Percentiles rank a stretch among this genome's conserved stretches.
Evolutionary conservation across 768 basidiomycete species (phyloP).

Genomic region (Infundibulicybe gibba): DNA sequence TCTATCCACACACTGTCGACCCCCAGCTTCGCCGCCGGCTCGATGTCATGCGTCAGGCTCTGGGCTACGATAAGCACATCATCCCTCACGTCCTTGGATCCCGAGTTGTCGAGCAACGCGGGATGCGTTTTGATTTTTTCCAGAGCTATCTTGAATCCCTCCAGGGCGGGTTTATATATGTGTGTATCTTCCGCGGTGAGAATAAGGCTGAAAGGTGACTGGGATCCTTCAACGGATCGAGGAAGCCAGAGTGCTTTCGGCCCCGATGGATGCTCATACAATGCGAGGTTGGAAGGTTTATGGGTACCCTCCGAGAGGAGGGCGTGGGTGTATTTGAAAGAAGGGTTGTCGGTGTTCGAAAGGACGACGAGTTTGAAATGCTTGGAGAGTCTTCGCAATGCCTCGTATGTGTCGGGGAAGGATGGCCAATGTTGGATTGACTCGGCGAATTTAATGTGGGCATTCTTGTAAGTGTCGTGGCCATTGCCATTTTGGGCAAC

Average conservation of each 20-base stretch:
- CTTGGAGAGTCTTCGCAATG: slow-evolving; percentile 54
- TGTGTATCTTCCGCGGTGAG: too few species aligned
- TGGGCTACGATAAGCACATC: slow-evolving; percentile 66
- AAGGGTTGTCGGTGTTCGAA: slow-evolving; percentile 68
- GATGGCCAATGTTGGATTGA: slow-evolving; percentile 61
- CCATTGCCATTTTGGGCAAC: slow-evolving; percentile 13
- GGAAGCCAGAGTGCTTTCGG: slow-evolving; percentile 39
- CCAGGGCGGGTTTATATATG: slow-evolving; percentile 67
- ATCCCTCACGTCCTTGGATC: too few species aligned
- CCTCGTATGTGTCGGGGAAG: slow-evolving; percentile 63
- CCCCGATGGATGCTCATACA: slow-evolving; percentile 25
- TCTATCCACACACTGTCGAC: too few species aligned
- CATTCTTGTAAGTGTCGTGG: slow-evolving; percentile 13
- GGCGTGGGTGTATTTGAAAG: slow-evolving; percentile 61
- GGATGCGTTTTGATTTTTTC: too few species aligned
- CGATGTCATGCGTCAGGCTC: too few species aligned
- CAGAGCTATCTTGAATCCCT: slow-evolving; percentile 55
- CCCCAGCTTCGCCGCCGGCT: too few species aligned
- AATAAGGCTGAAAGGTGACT: too few species aligned
- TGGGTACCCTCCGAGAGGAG: slow-evolving; percentile 26
- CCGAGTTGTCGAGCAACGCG: too few species aligned
- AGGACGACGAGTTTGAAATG: slow-evolving; percentile 70
- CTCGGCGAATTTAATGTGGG: slow-evolving; percentile 49
- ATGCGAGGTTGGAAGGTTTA: slow-evolving; percentile 13
- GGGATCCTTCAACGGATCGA: slow-evolving; percentile 32